These are phyloP conservation scores for Apiotrichum akiyoshidainum DNA, from an alignment of 1,284 basidiomycete species.

Conservation along the genomic window DNA sequence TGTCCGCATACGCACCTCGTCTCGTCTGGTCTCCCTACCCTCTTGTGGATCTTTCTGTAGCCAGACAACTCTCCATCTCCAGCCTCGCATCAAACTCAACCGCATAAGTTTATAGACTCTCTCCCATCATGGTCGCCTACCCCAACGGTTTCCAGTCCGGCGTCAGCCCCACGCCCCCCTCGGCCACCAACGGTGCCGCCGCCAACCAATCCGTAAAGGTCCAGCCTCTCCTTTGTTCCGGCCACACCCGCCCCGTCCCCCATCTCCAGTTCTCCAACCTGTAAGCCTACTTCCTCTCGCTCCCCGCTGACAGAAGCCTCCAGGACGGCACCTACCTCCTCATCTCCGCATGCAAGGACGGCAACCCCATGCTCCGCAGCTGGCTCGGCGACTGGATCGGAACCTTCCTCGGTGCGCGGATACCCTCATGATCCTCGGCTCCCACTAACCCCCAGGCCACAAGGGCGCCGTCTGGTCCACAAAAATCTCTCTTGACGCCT, in stretches of 20 bases:
- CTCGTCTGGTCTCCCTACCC: not conserved
- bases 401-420: conserved; percentile 71
- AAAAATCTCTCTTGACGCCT: conserved; percentile 82
- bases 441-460: conserved; percentile 58
- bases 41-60: not conserved
- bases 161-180: not conserved
- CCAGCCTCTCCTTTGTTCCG: conserved; percentile 55
- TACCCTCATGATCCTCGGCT: not conserved
- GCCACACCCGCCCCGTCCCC: conserved; percentile 73
- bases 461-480: conserved; percentile 98
- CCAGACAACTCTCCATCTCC: not conserved
- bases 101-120: conserved; percentile 5
- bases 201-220: conserved; percentile 31
- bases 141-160: conserved; percentile 24
- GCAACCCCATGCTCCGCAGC: conserved; percentile 90
- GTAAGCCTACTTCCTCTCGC: conserved; percentile 25
- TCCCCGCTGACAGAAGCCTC: conserved; percentile 40
- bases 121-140: conserved; percentile 20
- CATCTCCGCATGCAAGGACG: conserved; percentile 93
- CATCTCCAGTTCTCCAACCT: conserved; percentile 82
- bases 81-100: not conserved
- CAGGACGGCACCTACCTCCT: conserved; percentile 79
- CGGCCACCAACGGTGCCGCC: conserved; percentile 8
- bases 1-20: too few relatives aligned
- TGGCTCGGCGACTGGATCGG: conserved; percentile 99